Evolutionary conservation across 768 basidiomycete species (phyloP), one percentile per base, ranked within the genome.

Genomic region (Xerocomus brunneocitrinus): DNA sequence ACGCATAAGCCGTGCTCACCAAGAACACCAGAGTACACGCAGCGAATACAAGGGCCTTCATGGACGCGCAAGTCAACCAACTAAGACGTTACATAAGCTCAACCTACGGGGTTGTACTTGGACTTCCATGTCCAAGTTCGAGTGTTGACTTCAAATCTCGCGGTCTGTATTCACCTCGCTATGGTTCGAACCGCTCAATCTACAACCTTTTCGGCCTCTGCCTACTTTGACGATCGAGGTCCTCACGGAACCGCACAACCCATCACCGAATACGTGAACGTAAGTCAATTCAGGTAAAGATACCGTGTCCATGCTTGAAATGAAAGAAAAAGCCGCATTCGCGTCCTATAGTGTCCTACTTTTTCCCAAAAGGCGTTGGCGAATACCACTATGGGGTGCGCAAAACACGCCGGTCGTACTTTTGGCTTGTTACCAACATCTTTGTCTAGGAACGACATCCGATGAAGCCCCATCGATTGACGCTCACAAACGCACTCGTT

Each of bases 381-480:
- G 86, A 89, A 57, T 91, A 93, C 68, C 97, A 99, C 68, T 99
- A 98, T 74, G 95, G 95, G 57, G 95, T 95, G 73, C 51, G 83
- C 73, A 24, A 7, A 35, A 24, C 28, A 14, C 9, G 12, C 25
- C 8, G 12, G 45, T 31, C 19, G 14, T 27, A 13, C 7, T 3
- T 12, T 30, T 40, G 51, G 32, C 34, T 8, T 25, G 42, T 45
- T 41, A 58, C 50, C 52, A 55, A 40, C 39, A 9, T 28, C 38
- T 9, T 25, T 48, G 41, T 54, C 40, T 61, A 98, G 95, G 93
- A 97, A 81, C 83, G 88, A 45, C 95, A 99, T 73, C 95, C 95
- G 3, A 99, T 99, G 95, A 97, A 98, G 69, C 95, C 95, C 4
- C 93, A 97, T 62, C 81, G 95, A 25, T 73, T 99, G n/a, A 94